Conservation (phyloP, 2,329 filamentous ascomycete genomes). For the Xylaria sp. region DNA sequence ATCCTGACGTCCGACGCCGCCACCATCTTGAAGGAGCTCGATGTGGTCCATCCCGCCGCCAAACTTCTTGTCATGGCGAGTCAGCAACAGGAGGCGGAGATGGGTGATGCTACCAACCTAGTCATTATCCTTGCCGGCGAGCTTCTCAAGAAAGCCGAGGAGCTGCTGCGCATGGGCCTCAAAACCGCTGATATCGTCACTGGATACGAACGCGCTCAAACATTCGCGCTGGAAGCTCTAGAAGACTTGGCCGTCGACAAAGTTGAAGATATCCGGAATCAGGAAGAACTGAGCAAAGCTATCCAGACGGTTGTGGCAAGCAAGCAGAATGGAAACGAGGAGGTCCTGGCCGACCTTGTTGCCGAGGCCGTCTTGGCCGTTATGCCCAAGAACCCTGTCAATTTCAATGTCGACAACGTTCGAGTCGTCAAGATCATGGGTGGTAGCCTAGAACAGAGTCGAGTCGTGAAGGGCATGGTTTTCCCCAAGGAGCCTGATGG, state of each 20-base stretch:
- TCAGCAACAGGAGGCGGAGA: constrained; percentile 98
- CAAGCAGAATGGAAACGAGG: constrained; percentile 95
- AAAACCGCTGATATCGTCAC: constrained; percentile 98
- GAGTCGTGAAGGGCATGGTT: constrained; percentile 97
- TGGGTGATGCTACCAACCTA: constrained; percentile 98
- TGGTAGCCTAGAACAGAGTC: constrained; percentile 91
- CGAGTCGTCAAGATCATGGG: constrained; percentile 99
- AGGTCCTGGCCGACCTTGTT: constrained; percentile 85
- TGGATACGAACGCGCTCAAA: constrained; percentile 95
- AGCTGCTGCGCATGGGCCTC: constrained; percentile 93
- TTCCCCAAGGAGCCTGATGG: constrained; percentile 97
- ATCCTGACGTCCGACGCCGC: constrained; percentile 97
- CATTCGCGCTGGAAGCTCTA: constrained; percentile 83
- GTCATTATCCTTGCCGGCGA: constrained; percentile 97
- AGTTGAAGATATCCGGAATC: constrained; percentile 83
- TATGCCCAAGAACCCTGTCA: constrained; percentile 91
- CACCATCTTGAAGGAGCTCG: constrained; percentile 95
- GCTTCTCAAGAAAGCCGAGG: constrained; percentile 95
- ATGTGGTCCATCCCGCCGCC: constrained; percentile 97
- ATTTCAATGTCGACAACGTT: constrained; percentile 99
- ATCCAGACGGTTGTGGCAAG: constrained; percentile 94
- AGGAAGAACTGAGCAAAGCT: constrained; percentile 90
- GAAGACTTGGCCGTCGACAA: constrained; percentile 93
- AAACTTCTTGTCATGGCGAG: constrained; percentile 98
- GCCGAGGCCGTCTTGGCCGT: constrained; percentile 87